Percentiles rank a stretch among this genome's conserved stretches.
phyloP scores from a whole-genome alignment of 176 grass and related monocot genomes.

The Hyparrhenia diplandra region DNA sequence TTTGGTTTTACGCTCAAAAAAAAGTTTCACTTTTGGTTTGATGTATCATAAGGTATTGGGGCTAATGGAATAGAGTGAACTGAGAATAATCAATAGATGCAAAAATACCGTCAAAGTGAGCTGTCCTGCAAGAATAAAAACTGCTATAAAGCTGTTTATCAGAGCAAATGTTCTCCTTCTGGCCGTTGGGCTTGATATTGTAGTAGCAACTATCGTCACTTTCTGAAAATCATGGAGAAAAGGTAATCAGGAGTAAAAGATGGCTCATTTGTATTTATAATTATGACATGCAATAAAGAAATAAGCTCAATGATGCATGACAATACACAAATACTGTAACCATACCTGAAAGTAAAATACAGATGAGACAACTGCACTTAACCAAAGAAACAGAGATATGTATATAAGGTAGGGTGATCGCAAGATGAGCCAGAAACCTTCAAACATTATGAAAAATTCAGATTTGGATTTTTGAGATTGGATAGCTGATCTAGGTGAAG shows the following conservation, averaged over 20 bases:
- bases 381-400: constrained; percentile 76
- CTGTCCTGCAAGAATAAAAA: constrained; percentile 96
- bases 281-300: not conserved
- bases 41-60: not conserved
- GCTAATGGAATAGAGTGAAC: not conserved
- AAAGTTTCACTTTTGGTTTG: too few relatives aligned
- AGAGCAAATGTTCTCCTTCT: constrained; percentile 88
- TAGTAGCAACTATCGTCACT: constrained; percentile 82
- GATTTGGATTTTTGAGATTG: constrained; percentile 38
- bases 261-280: not conserved
- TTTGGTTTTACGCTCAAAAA: too few relatives aligned
- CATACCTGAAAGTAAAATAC: constrained; percentile 93
- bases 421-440: constrained; percentile 83
- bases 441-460: constrained; percentile 67
- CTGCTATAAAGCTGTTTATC: constrained; percentile 94
- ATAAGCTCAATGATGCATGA: not conserved
- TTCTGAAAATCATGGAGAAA: constrained; percentile 61
- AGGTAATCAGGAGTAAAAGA: not conserved
- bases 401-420: constrained; percentile 69
- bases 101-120: constrained; percentile 89
- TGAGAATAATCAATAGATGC: not conserved
- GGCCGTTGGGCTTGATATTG: constrained; percentile 60
- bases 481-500: constrained; percentile 42
- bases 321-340: not conserved
- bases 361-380: constrained; percentile 81